A percentile compares a stretch with the other conserved stretches of the same genome.
Evolutionary conservation across 2,329 filamentous ascomycete species (phyloP).

Genomic region (Diaporthe batatas): DNA sequence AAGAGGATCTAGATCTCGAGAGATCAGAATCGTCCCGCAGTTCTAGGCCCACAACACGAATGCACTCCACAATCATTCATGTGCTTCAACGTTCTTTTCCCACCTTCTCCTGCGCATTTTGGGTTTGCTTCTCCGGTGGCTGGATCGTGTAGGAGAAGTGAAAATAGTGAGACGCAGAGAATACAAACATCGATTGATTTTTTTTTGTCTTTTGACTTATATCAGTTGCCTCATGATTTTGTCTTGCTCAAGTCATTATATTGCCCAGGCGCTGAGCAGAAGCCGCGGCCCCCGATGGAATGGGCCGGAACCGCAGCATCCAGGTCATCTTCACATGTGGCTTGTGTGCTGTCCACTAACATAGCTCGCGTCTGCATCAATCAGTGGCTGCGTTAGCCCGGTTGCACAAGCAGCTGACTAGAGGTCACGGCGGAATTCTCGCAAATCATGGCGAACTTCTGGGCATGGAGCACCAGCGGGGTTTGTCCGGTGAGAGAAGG

Average conservation of each 20-base stretch:
- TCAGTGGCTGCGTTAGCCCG: background rate
- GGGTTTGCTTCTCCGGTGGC: background rate
- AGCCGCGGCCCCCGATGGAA: background rate
- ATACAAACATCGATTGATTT: too few relatives aligned
- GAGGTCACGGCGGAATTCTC: background rate
- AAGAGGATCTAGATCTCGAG: background rate
- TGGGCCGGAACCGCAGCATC: background rate
- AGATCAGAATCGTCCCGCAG: background rate
- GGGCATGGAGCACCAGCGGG: background rate
- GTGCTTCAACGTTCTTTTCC: too few relatives aligned
- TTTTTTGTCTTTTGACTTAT: background rate
- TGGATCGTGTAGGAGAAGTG: background rate
- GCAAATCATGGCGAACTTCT: too few relatives aligned
- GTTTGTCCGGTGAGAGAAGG: background rate
- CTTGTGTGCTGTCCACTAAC: background rate
- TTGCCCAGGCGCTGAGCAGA: background rate
- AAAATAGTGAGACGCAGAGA: background rate
- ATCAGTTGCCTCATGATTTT: background rate
- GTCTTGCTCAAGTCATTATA: background rate
- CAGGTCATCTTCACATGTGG: background rate
- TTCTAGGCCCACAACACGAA: conserved; percentile 2
- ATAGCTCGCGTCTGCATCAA: background rate
- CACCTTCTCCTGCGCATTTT: too few relatives aligned
- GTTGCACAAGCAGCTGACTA: background rate
- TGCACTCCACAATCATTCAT: background rate